Conservation (phyloP, 371 early-diverging fungal species). For the Blakeslea trispora region DNA sequence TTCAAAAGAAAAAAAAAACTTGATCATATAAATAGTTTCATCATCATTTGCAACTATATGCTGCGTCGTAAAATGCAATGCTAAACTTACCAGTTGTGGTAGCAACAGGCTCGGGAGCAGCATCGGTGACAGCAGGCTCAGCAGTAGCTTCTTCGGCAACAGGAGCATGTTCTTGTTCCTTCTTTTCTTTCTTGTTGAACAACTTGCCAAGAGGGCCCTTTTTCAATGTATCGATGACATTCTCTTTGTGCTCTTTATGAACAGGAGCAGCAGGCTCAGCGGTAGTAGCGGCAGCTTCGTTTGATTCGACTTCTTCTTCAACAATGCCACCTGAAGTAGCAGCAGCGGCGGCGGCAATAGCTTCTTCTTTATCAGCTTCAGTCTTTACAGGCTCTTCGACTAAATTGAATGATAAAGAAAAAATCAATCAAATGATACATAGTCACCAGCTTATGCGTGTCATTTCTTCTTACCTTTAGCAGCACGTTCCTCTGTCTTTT, state of each 20-base stretch:
- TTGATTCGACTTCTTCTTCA: constrained; percentile 10
- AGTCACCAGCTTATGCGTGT: no score
- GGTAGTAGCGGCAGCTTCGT: constrained; percentile 1
- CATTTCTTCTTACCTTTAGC: constrained; percentile 10
- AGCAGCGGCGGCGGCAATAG: constrained; percentile 10
- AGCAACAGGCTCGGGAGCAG: constrained; percentile 3
- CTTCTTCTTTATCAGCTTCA: constrained; percentile 10
- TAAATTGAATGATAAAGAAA: neutral
- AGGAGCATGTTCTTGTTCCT: constrained; percentile 22
- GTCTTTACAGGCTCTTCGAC: constrained; percentile 3
- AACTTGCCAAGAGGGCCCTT: constrained; percentile 39
- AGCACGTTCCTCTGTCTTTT: constrained; percentile 17
- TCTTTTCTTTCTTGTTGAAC: constrained; percentile 35
- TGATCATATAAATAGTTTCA: neutral
- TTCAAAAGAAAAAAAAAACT: neutral
- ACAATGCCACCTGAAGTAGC: constrained; percentile 11
- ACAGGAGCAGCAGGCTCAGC: constrained; percentile 7
- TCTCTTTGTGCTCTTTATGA: constrained; percentile 29
- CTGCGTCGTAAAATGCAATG: no score
- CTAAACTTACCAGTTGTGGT: constrained; percentile 29
- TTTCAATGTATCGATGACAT: constrained; percentile 43
- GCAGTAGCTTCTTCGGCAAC: constrained; percentile 12
- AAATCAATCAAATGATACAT: neutral
- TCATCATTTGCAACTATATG: no score
- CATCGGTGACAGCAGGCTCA: constrained; percentile 6